phyloP scores from a whole-genome alignment of 2,329 filamentous ascomycete genomes.

The Ophidiomyces ophidiicola region DNA sequence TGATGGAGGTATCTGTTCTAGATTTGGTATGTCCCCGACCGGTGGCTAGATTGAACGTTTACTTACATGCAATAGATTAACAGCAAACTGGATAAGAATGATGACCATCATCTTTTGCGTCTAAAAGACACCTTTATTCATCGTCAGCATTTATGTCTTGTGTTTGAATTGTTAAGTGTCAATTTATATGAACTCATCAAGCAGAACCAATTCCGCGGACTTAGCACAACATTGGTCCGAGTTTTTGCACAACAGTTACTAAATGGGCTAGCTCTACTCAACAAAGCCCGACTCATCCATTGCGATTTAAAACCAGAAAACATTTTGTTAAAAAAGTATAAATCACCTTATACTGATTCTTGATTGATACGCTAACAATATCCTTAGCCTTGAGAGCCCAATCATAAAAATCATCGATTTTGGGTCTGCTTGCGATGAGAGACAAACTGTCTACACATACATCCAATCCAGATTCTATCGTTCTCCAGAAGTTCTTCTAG shows the following conservation, averaged over 20 bases:
- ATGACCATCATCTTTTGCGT: conserved; percentile 88
- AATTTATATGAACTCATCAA: conserved; percentile 98
- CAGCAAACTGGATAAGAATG: conserved; percentile 97
- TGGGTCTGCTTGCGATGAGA: conserved; percentile 92
- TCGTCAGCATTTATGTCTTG: conserved; percentile 86
- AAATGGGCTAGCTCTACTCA: conserved; percentile 80
- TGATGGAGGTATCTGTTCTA: conserved; percentile 99
- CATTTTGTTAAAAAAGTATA: conserved; percentile 83
- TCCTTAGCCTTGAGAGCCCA: conserved; percentile 67
- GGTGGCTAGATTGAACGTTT: background rate
- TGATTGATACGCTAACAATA: conserved; percentile 5
- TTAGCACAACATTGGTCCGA: conserved; percentile 91
- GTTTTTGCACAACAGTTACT: conserved; percentile 96
- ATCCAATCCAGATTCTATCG: conserved; percentile 98
- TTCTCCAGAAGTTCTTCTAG: conserved; percentile 90
- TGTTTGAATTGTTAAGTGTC: conserved; percentile 92
- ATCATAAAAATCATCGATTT: conserved; percentile 99
- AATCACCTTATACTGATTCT: background rate
- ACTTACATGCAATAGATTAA: conserved; percentile 53
- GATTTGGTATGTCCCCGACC: conserved; percentile 57
- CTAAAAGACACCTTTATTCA: conserved; percentile 98
- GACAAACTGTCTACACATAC: conserved; percentile 97
- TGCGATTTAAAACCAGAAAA: conserved; percentile 98
- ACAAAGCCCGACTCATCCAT: conserved; percentile 93
- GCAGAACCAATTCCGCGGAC: conserved; percentile 94